Conservation (phyloP, 2,329 filamentous ascomycete genomes). For the Colletotrichum sp. region DNA sequence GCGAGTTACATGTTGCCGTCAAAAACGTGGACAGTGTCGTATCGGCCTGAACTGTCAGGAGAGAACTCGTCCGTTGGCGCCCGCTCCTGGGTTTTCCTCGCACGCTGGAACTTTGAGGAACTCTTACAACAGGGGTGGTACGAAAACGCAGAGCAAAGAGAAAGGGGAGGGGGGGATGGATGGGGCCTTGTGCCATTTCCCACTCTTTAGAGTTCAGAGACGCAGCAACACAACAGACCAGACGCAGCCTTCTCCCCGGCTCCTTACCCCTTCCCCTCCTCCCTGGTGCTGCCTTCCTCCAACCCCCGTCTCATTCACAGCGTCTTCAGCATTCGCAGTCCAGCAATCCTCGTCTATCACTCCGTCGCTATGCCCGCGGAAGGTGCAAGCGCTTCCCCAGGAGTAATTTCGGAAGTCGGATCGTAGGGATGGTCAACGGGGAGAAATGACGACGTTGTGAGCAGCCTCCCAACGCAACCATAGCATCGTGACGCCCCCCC, state of each 20-base stretch:
- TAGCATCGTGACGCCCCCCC: neutral
- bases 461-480: neutral
- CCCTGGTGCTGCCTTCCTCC: neutral
- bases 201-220: conserved; percentile 19
- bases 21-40: conserved; percentile 14
- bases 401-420: conserved; percentile 17
- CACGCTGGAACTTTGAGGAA: neutral
- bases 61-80: neutral
- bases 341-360: neutral
- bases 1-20: conserved; percentile 10
- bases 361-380: neutral
- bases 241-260: neutral
- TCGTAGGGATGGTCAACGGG: neutral
- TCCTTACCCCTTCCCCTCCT: neutral
- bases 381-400: conserved; percentile 14
- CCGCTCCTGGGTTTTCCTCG: neutral
- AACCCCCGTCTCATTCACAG: neutral
- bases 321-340: neutral
- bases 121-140: neutral
- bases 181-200: neutral
- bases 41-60: neutral
- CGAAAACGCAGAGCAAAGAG: neutral
- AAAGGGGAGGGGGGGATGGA: neutral
- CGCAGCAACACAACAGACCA: neutral
- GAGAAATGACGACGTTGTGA: conserved; percentile 6